Evolutionary conservation across 228 moss, liverwort and hornwort genomes (phyloP), one percentile per base, ranked within the genome.

Genomic region (Sphagnum fallax): DNA sequence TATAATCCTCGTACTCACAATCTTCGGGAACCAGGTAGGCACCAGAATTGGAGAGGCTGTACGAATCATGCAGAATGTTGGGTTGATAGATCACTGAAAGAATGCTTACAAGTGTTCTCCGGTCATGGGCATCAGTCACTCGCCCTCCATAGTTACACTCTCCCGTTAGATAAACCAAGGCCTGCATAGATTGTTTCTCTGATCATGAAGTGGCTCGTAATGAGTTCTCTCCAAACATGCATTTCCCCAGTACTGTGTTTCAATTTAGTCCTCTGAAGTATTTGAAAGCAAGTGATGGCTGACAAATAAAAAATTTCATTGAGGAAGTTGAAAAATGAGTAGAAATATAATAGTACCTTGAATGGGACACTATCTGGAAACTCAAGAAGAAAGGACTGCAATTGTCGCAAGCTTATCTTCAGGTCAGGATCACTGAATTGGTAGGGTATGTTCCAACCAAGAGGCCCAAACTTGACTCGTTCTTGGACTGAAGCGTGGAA

Each of bases 391-490:
- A 94, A 94, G 0, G 88, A 90, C 58, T 94, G 88, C 2, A 94
- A 47, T 63, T 94, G 94, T 16, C 90, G 69, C 75, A 94, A 86
- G 73, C 94, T 94, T 47, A 91, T 94, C 70, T 94, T 94, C 4
- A 94, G 75, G 60, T 94, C 94, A 0, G 91, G 94, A 60, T 94
- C 91, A 62, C 94, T 94, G 65, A 94, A 94, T 69, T 94, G 94
- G 10, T 94, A 94, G 4, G 94, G 94, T 65, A 94, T 94, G 69
- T 94, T 94, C 94, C 94, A 94, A 51, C 91, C 91, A 5, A 94
- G 82, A 1, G 94, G 90, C 5, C 94, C 94, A 72, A 84, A 94
- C 60, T 94, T 94, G 5, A 94, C 81, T 1, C 91, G 91, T 73
- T 94, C 91, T 77, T 94, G 94, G 5, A 94, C 90, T 0, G 88